phyloP scores from a whole-genome alignment of 768 basidiomycete species.

The Collybiopsis luxurians region DNA sequence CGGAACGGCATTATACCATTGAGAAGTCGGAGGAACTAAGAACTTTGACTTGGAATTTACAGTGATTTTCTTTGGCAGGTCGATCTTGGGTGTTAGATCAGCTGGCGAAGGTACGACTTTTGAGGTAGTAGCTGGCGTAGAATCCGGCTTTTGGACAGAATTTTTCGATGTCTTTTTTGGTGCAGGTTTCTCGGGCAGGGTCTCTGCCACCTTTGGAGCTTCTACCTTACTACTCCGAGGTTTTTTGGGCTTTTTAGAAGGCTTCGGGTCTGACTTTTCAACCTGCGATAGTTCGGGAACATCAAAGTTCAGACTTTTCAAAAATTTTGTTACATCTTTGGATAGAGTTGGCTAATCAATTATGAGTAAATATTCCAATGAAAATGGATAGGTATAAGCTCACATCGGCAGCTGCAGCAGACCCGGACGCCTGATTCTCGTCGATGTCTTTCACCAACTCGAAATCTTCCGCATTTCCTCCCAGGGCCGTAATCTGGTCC shows the following conservation, averaged over 20 bases:
- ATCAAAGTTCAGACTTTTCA: constrained; percentile 36
- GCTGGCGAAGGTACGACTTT: not conserved
- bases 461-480: constrained; percentile 47
- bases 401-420: constrained; percentile 28
- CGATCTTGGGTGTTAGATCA: constrained; percentile 4
- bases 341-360: constrained; percentile 34
- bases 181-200: not conserved
- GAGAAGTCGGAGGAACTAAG: constrained; percentile 37
- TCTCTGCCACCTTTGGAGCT: not conserved
- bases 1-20: constrained; percentile 55
- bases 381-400: not conserved
- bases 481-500: constrained; percentile 37
- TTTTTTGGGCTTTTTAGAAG: constrained; percentile 16
- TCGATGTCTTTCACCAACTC: constrained; percentile 40
- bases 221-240: constrained; percentile 6
- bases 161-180: not conserved
- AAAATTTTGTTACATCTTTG: constrained; percentile 45
- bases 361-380: not conserved
- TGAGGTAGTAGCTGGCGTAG: not conserved
- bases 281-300: constrained; percentile 11
- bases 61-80: constrained; percentile 32
- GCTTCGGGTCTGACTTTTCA: not conserved
- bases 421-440: constrained; percentile 25
- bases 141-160: not conserved
- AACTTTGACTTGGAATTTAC: constrained; percentile 37